Evolutionary conservation across 129 eudicot genomes (phyloP), one percentile per base, ranked within the genome.

Genomic region (Saussurea involucrata): DNA sequence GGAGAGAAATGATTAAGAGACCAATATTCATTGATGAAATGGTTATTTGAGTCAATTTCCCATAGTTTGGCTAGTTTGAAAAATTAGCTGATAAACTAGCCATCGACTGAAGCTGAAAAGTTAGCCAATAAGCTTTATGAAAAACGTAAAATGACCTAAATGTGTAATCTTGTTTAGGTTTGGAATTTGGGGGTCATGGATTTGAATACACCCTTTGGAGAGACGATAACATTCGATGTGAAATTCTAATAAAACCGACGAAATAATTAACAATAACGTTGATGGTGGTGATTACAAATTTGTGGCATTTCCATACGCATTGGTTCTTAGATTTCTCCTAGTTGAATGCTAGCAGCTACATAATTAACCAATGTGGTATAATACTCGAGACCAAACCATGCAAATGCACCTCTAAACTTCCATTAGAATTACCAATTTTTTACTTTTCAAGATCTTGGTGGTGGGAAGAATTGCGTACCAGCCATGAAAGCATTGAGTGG

Each of bases 391-490:
- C 68, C 66, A 68, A 68, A 68, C 57, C 80, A 74, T 81, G 84
- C 80, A 75, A 58, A 67, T 67, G 76, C 79, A 81, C 57, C 10
- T 58, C 65, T 40, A 32, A 57, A 57, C 9, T 40, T 74, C 71
- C 74, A 68, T 33, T 40, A 65, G 24, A 40, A 76, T 66, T 64
- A 76, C n/a, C 72, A 42, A 9, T 22, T 18, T 8, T 8, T 25
- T 3, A 34, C 9, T 77, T 66, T 68, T 90, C 75, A 93, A 81
- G 92, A 83, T 85, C 97, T 85, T 77, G 97, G 98, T 58, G 95
- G 91, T 71, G 92, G 95, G 72, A 90, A 90, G 83, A 88, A 90
- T 84, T 90, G 97, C 88, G 98, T 93, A 93, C 98, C 98, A 33
- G 98, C 94, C 92, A 93, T 82, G 85, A 87, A 90, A 40, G 95